phyloP scores from a whole-genome alignment of 2,329 filamentous ascomycete genomes.

The Rugonectria rugulosa region DNA sequence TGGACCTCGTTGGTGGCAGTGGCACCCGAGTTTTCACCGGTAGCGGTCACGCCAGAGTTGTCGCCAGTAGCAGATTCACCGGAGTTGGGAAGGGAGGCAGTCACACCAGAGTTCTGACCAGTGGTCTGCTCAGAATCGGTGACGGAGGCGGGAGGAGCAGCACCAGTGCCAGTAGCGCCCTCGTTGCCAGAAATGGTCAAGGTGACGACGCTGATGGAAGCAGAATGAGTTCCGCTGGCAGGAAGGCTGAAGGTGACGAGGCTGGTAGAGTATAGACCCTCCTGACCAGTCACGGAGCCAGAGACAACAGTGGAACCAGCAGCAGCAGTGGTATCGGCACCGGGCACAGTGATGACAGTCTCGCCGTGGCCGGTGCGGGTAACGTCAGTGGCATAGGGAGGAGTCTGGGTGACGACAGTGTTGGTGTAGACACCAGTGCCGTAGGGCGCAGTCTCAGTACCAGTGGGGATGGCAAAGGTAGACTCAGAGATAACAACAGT shows the following conservation, averaged over 20 bases:
- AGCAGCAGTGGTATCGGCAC: background rate
- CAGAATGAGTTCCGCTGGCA: conserved; percentile 6
- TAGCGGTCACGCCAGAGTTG: conserved; percentile 21
- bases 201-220: conserved; percentile 13
- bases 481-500: conserved; percentile 16
- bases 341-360: conserved; percentile 14
- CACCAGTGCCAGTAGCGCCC: conserved; percentile 13
- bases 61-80: conserved; percentile 18
- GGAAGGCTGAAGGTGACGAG: conserved; percentile 19
- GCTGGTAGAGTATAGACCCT: conserved; percentile 10
- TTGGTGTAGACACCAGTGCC: conserved; percentile 2
- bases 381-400: background rate
- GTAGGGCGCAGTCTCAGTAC: conserved; percentile 2
- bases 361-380: background rate
- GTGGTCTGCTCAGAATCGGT: conserved; percentile 4
- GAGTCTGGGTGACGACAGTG: background rate
- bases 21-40: conserved; percentile 5
- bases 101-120: background rate
- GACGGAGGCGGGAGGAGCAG: background rate
- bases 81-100: too few species aligned
- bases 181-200: conserved; percentile 14
- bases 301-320: background rate
- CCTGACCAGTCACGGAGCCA: conserved; percentile 6
- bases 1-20: conserved; percentile 3
- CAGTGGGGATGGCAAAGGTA: conserved; percentile 21